Percentiles rank a stretch among this genome's conserved stretches.
Conservation (phyloP, 306 rosid species). For the Vachellia collinsii region DNA sequence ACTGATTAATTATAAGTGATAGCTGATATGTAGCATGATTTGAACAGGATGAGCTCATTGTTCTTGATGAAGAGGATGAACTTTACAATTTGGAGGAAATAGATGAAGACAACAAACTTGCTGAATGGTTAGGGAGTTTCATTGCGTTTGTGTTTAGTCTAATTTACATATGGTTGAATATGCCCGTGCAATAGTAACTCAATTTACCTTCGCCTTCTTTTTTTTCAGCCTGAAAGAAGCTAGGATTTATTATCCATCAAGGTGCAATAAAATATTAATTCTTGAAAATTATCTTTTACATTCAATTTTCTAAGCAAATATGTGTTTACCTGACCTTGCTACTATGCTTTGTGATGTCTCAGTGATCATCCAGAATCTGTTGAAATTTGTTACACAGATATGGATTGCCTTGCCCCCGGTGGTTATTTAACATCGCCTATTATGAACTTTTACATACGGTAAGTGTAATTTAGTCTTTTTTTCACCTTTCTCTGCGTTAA, state of each 20-base stretch:
- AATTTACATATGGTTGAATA: conserved; percentile 27
- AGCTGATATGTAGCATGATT: conserved; percentile 31
- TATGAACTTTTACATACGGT: conserved; percentile 94
- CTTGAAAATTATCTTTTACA: conserved; percentile 27
- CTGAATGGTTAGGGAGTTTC: conserved; percentile 57
- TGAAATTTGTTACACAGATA: conserved; percentile 71
- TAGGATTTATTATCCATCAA: conserved; percentile 83
- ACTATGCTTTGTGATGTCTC: conserved; percentile 45
- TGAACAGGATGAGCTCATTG: conserved; percentile 66
- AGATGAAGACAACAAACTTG: conserved; percentile 51
- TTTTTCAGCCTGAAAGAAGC: conserved; percentile 80
- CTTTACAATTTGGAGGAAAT: conserved; percentile 44
- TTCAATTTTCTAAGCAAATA: conserved; percentile 10
- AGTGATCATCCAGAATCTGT: conserved; percentile 88
- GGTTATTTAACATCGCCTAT: conserved; percentile 82
- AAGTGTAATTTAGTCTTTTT: conserved; percentile 30
- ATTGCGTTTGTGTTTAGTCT: conserved; percentile 14
- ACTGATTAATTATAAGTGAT: conserved; percentile 5
- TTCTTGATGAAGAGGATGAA: conserved; percentile 78
- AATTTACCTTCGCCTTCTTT: conserved; percentile 42
- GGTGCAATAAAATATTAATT: conserved; percentile 52
- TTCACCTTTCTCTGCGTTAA: neutral
- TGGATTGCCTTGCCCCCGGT: conserved; percentile 79
- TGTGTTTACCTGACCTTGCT: conserved; percentile 26
- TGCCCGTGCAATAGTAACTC: conserved; percentile 27